Evolutionary conservation across 768 basidiomycete species (phyloP).

Genomic region (Tulasnella sp.): DNA sequence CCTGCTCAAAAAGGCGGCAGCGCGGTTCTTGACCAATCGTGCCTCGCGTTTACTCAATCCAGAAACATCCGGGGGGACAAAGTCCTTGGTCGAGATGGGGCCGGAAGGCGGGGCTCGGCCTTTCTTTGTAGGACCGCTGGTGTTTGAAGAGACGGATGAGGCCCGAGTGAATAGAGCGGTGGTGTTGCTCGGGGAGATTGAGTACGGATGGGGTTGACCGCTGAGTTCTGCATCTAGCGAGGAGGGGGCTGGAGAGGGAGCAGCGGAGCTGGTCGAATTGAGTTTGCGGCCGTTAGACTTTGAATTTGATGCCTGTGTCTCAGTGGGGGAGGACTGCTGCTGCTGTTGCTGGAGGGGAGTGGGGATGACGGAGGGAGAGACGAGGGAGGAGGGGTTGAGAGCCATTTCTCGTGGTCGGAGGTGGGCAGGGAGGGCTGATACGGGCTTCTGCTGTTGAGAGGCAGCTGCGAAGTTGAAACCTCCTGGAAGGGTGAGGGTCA

Average conservation of each 20-base stretch:
- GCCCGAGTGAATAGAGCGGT: slow-evolving; percentile 19
- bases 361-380: slow-evolving; percentile 2
- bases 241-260: background rate
- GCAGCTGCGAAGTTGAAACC: slow-evolving; percentile 12
- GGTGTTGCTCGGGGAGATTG: slow-evolving; percentile 17
- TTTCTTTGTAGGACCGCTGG: slow-evolving; percentile 35
- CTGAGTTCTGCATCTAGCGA: background rate
- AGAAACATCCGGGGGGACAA: slow-evolving; percentile 78
- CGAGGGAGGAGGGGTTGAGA: slow-evolving; percentile 17
- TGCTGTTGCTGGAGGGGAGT: slow-evolving; percentile 1
- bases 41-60: slow-evolving; percentile 87
- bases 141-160: slow-evolving; percentile 9
- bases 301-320: background rate
- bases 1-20: slow-evolving; percentile 83
- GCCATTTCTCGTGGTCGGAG: slow-evolving; percentile 14
- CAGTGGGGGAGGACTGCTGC: slow-evolving; percentile 8
- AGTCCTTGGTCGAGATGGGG: slow-evolving; percentile 63
- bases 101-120: slow-evolving; percentile 39
- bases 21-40: slow-evolving; percentile 84
- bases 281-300: background rate
- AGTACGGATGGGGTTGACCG: slow-evolving; percentile 8
- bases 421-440: background rate
- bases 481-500: slow-evolving; percentile 20
- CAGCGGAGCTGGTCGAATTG: background rate
- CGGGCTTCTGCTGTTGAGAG: slow-evolving; percentile 14